Evolutionary conservation across 1,284 basidiomycete genomes (phyloP).

Genomic region (Gomphus bonarii): DNA sequence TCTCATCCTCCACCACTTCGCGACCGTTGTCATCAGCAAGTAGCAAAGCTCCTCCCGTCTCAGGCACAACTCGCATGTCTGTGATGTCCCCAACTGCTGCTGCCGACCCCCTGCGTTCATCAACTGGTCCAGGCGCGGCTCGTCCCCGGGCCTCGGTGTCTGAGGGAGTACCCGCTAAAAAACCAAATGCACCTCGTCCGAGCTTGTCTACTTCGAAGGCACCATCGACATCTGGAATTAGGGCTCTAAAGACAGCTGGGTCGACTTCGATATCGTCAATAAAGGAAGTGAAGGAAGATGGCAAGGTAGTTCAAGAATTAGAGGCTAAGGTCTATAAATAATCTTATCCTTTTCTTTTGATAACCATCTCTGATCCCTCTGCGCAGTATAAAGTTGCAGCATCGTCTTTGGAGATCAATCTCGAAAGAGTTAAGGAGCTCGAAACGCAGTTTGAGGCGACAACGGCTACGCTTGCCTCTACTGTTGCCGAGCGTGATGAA

Average conservation of each 20-base stretch:
- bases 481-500: constrained; percentile 35
- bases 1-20: not conserved
- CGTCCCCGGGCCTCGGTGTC: constrained; percentile 26
- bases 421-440: constrained; percentile 35
- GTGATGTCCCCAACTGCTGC: constrained; percentile 25
- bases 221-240: constrained; percentile 20
- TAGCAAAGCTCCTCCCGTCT: constrained; percentile 24
- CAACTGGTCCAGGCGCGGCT: constrained; percentile 16
- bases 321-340: constrained; percentile 42
- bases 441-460: constrained; percentile 41
- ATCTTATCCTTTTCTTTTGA: constrained; percentile 8
- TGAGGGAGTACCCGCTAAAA: constrained; percentile 23
- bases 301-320: constrained; percentile 38
- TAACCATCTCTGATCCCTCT: constrained; percentile 13
- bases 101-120: constrained; percentile 19
- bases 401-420: constrained; percentile 42
- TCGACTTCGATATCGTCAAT: constrained; percentile 59
- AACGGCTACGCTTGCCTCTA: constrained; percentile 40
- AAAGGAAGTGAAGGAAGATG: constrained; percentile 45
- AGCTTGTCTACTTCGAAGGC: constrained; percentile 18
- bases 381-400: constrained; percentile 48
- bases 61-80: constrained; percentile 34
- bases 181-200: constrained; percentile 20
- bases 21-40: constrained; percentile 9
- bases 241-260: constrained; percentile 31